Base-by-base conservation (phyloP, 2,329 filamentous ascomycete species). In the Colletotrichum tabaci region DNA sequence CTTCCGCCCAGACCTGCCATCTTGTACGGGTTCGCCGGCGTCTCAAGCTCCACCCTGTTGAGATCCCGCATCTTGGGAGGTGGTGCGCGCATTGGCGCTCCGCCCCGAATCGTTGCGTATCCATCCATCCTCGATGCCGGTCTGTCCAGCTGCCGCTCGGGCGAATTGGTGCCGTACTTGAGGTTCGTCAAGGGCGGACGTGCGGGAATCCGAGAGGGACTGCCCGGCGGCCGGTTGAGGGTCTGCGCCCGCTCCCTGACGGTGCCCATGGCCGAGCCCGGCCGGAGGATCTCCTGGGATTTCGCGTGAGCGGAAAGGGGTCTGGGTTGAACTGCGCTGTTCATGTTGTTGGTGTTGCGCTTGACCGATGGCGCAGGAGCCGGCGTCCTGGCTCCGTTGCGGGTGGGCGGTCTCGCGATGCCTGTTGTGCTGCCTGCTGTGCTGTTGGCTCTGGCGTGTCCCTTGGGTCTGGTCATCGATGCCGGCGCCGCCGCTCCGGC, bases 61-160 rank as follows among this genome's bases (percentile, higher is more conserved):
- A 98, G 87, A 52, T 97, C 94, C 74, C 96, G 91, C 95, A 98
- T 98, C 81, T 95, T 96, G 60, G 96, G 96, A 15, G 95, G 95
- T 46, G 94, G 94, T 1, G 92, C 92, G 73, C 91, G 87, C 77
- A 87, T 81, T 0, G 89, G 89, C 62, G 89, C 88, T 35, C 87
- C 88, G 30, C 85, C 83, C 18, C 88, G 86, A 66, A 89, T 80
- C 62, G 86, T 84, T 55, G 86, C 83, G 40, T 68, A 71, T 10
- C 49, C 66, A 4, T 67, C 67, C 4, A 81, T 84, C 73, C 83
- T 83, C 53, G 78, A 81, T 73, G 82, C 83, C 63, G 82, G 82
- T 74, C 83, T 86, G 2, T 68, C 58, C 18, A 35, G 30, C 30
- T 83, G 80, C 53, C 95, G 92, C 77, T 97, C 94, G 7, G 94